These are phyloP conservation scores for Brassica nigra DNA, from an alignment of 345 rosid species.

Conservation along the genomic window DNA sequence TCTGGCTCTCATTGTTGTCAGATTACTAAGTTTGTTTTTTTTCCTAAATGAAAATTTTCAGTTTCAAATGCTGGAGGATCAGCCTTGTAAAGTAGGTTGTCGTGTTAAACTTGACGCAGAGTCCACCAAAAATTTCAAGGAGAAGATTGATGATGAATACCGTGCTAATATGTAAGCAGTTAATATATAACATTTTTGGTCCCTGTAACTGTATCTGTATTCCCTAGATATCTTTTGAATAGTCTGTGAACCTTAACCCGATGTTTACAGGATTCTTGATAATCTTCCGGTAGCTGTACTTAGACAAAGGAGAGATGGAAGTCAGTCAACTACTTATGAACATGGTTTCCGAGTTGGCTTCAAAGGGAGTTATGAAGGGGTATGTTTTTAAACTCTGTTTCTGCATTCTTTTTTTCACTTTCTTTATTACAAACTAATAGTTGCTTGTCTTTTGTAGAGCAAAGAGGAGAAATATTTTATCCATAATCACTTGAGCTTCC, in stretches of 20 bases:
- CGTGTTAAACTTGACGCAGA: conserved; percentile 59
- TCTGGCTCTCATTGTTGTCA: background rate
- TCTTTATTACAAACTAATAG: conserved; percentile 16
- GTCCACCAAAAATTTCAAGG: conserved; percentile 84
- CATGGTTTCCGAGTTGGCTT: conserved; percentile 97
- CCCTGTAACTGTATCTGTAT: background rate
- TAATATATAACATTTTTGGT: background rate
- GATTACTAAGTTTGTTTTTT: too few species aligned
- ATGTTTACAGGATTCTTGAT: conserved; percentile 79
- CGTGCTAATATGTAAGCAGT: conserved; percentile 86
- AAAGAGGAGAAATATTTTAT: conserved; percentile 94
- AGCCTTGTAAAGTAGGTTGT: conserved; percentile 80
- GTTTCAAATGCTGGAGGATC: conserved; percentile 93
- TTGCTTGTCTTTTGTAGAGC: conserved; percentile 59
- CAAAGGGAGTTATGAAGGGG: conserved; percentile 95
- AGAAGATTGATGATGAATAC: conserved; percentile 92
- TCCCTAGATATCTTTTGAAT: background rate
- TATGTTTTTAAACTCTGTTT: conserved; percentile 40
- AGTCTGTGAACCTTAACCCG: background rate
- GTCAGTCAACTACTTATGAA: conserved; percentile 79
- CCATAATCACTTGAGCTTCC: conserved; percentile 91
- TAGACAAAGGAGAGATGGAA: conserved; percentile 92
- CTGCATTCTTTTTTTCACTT: background rate
- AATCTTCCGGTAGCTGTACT: conserved; percentile 98
- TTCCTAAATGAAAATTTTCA: conserved; percentile 28